Percentiles rank a stretch among this genome's conserved stretches.
These are phyloP conservation scores for Liriodendron chinense DNA, from an alignment of 164 flowering plant species.

Conservation along the genomic window DNA sequence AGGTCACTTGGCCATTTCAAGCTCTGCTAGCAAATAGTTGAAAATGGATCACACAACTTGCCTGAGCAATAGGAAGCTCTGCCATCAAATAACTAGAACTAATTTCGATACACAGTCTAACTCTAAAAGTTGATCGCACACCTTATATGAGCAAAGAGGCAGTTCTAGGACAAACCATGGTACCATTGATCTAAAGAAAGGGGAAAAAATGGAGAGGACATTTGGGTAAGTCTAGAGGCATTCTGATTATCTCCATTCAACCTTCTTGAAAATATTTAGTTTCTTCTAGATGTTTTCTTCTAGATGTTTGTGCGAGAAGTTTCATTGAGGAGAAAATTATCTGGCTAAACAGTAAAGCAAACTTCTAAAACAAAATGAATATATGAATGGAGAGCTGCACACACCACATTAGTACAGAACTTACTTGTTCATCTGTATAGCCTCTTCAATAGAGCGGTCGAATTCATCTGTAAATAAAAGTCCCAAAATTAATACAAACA, in stretches of 20 bases:
- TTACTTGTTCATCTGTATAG: conserved; percentile 2
- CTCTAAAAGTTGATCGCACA: not conserved
- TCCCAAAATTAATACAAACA: not conserved
- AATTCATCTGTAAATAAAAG: conserved; percentile 3
- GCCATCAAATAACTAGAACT: not conserved
- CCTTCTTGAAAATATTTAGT: not conserved
- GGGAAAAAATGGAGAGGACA: not conserved
- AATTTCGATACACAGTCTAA: not conserved
- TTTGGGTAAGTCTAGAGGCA: not conserved
- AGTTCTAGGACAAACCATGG: not conserved
- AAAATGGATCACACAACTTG: not conserved
- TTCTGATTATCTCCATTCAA: not conserved
- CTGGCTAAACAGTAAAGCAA: not conserved
- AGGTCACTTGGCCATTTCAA: not conserved
- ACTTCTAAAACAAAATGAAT: not conserved
- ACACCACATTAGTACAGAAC: not conserved
- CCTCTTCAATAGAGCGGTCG: conserved; percentile 8
- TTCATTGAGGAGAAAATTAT: not conserved
- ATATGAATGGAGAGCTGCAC: not conserved
- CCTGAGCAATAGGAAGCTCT: not conserved
- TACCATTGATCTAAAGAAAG: not conserved
- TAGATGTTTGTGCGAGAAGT: not conserved
- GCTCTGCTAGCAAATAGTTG: not conserved
- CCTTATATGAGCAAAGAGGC: not conserved
- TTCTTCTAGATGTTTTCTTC: not conserved